Evolutionary conservation across 1,139 yeast genomes (phyloP), one percentile per base, ranked within the genome.

Genomic region (Geotrichum bryndzae): DNA sequence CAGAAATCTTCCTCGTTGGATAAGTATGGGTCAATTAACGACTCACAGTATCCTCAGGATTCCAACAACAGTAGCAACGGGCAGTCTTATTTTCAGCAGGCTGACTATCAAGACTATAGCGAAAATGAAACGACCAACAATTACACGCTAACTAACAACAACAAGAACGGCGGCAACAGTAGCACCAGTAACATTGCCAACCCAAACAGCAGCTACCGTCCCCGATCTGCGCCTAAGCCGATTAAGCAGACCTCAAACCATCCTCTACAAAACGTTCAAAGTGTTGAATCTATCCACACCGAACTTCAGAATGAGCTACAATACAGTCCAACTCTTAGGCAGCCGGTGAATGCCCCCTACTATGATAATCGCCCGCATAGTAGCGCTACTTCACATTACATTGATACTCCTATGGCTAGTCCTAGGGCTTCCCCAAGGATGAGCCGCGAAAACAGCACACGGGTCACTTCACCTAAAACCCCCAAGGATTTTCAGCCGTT

Each of bases 251-350:
- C 46, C 41, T 45, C 33, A 2, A 27, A 35, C 15, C 57, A 54
- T 18, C 57, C 57, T 13, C 52, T 54, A 13, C 57, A 54, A 27
- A 23, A 23, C 15, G 57, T 54, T 11, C 57, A 54, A 27, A 45
- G 18, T 45, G 51, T 35, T 13, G 55, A 53, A 5, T 29, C 38
- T n/a, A n/a, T 53, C 41, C 25, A 53, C 22, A 15, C 55, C 25
- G 57, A 27, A 53, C 46, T 48, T 25, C 51, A 53, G 55, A n/a
- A 33, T 35, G 45, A 35, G 15, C 15, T 35, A 1, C 45, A 35
- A n/a, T 35, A 6, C 45, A 35, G 45, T 10, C 45, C 45, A 35
- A 35, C 45, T 10, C 11, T 35, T n/a, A 35, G 45, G 15, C 10
- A 35, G 5, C 4, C 45, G 13, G 45, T 13, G 4, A 35, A 35